Base-by-base conservation (phyloP, 208 protist species). In the Acanthamoeba rhysodes region DNA sequence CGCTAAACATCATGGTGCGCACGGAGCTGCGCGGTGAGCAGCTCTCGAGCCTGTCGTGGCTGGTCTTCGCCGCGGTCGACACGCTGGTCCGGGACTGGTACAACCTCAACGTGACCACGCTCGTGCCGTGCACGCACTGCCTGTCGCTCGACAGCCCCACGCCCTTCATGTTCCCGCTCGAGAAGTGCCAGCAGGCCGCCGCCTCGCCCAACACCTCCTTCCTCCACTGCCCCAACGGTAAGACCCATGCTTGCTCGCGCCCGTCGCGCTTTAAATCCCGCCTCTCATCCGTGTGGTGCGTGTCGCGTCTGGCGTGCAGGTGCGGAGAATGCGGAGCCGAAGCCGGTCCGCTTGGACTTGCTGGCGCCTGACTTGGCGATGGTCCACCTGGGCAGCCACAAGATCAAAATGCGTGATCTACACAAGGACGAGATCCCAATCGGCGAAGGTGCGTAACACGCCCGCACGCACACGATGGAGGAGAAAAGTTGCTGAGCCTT, bases 21-120 rank as follows among this genome's bases (percentile, higher is more conserved):
- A 85, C 90, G 24, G 70, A 94, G 53, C 70, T 94, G 41, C n/a
- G 34, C 27, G 90, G 90, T 18, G 90, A 94, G 41, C 62, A 94
- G 29, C 0, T 94, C 1, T 84, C 62, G 0, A 78, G 4, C 22
- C 68, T 94, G 22, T 94, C 24, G 1, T 93, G 87, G 87, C 87
- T 84, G 32, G 70, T 94, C 9, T 84, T 94, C 37, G 90, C 62
- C 4, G 55, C 70, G 4, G 70, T 94, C 27, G 90, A 94, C 55
- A 24, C 90, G n/a, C 90, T 94, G 9, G 45, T 92, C 34, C 34
- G 29, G 85, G 85, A 92, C 0, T 92, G 85, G 85, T 92, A 92
- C 59, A 92, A 74, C 59, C 85, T 92, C 34, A n/a, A 55, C 85
- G 85, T 74, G 16, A 62, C 78, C 50, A 62, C 78, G 20, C 29